Base-by-base conservation (phyloP, 2,329 filamentous ascomycete genomes). In the Colletotrichum sp. region DNA sequence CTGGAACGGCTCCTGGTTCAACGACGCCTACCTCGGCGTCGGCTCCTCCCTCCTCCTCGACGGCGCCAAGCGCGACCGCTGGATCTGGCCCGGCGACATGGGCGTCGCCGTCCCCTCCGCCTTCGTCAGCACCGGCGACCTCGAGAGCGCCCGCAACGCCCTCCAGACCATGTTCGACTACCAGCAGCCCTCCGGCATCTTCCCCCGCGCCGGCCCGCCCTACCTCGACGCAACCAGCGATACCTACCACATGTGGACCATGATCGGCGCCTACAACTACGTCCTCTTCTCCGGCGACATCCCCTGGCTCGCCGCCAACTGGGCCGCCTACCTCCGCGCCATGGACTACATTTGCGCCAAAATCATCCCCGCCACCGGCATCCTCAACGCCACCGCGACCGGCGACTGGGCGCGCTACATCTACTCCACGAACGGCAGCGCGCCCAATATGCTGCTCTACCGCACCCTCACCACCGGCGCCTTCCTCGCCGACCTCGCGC, bases 1-100 rank as follows among this genome's bases (percentile, higher is more conserved):
- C 66, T 22, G 48, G 25, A 58, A 66, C 22, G 72, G 68, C n/a
- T 67, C 71, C 18, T 84, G 83, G 83, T 81, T 80, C 68, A 81
- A 81, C 68, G 83, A 84, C 69, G 82, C 80, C 66, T 83, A 80
- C 39, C 80, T 84, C n/a, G 79, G 80, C n/a, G 77, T 79, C 5
- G 81, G 82, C 16, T 77, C 76, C 16, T 79, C 81, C n/a, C 82
- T 83, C n/a, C 80, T 81, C 1, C 79, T 81, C 2, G 91, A 93
- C 79, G 91, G 91, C 16, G 89, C 89, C 2, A 92, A 92, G 79
- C 85, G 91, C 36, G 91, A 92, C 78, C 86, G 90, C 10, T 83
- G 90, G 22, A 88, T 93, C 4, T 93, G 91, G 90, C 88, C 91
- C 13, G 91, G 91, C 2, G 91, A 93, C 79, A 90, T 93, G 85